Percentiles rank a stretch among this genome's conserved stretches.
These are phyloP conservation scores for Nicotiana rustica DNA, from an alignment of 305 asterid species.

Conservation along the genomic window DNA sequence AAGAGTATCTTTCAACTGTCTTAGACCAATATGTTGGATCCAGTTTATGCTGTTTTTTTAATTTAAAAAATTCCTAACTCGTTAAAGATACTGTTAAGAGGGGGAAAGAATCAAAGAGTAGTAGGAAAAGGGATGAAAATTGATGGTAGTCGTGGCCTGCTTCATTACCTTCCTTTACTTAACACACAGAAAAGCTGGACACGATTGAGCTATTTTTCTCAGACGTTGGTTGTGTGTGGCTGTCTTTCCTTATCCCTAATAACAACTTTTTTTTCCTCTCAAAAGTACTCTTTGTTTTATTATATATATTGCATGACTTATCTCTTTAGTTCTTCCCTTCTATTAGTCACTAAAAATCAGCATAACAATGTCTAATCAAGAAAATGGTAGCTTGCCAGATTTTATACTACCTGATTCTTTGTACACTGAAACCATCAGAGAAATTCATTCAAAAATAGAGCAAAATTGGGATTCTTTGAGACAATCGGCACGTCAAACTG, in stretches of 20 bases:
- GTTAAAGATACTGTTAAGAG: slow-evolving; percentile 43
- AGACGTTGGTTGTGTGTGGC: slow-evolving; percentile 79
- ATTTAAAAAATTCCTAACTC: slow-evolving; percentile 30
- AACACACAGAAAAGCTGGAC: slow-evolving; percentile 53
- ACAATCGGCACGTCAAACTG: slow-evolving; percentile 89
- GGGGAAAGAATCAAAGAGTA: slow-evolving; percentile 33
- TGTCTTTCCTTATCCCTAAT: slow-evolving; percentile 84
- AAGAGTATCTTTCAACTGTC: neutral
- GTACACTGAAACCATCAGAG: slow-evolving; percentile 54
- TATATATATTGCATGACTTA: slow-evolving; percentile 43
- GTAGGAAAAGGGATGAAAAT: slow-evolving; percentile 47
- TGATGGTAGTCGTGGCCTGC: slow-evolving; percentile 87
- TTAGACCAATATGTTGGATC: slow-evolving; percentile 42
- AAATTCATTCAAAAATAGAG: slow-evolving; percentile 68
- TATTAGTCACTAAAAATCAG: slow-evolving; percentile 37
- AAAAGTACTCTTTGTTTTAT: slow-evolving; percentile 22
- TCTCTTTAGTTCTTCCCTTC: slow-evolving; percentile 43
- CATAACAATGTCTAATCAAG: slow-evolving; percentile 61
- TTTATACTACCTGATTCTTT: slow-evolving; percentile 63
- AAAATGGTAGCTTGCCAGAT: slow-evolving; percentile 52
- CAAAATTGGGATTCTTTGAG: slow-evolving; percentile 75
- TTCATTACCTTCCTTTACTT: slow-evolving; percentile 68
- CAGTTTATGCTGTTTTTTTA: slow-evolving; percentile 36
- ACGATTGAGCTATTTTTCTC: slow-evolving; percentile 51
- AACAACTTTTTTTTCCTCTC: slow-evolving; percentile 35